Conservation (phyloP, 2,329 filamentous ascomycete species). For the Monosporascus sp. region DNA sequence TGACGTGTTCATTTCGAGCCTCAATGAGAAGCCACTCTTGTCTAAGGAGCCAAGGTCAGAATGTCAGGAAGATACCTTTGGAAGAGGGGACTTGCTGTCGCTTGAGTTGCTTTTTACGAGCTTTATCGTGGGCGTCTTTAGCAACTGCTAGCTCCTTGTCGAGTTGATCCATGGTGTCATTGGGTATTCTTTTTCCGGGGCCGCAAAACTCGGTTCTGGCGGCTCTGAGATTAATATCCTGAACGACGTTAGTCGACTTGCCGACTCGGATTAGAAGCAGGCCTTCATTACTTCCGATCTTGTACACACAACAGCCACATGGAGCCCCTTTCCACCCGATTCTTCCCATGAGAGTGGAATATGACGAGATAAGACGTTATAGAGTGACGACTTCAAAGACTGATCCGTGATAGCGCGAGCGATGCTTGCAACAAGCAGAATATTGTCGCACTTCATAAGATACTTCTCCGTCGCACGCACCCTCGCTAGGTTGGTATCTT, state of each 20-base stretch:
- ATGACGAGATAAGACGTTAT: conserved; percentile 22
- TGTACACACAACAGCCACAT: conserved; percentile 29
- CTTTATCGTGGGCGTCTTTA: conserved; percentile 13
- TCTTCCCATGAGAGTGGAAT: conserved; percentile 23
- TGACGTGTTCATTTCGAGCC: conserved; percentile 26
- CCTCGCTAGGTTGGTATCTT: conserved; percentile 30
- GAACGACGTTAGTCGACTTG: not conserved
- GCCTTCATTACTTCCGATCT: conserved; percentile 20
- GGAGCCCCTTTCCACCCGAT: conserved; percentile 17
- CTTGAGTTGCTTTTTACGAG: conserved; percentile 19
- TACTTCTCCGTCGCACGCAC: conserved; percentile 29
- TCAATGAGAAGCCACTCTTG: conserved; percentile 23
- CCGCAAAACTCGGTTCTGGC: conserved; percentile 24
- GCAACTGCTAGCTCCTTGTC: conserved; percentile 22
- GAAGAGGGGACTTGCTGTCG: conserved; percentile 8
- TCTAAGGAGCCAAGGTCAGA: conserved; percentile 9
- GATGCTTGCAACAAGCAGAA: conserved; percentile 30
- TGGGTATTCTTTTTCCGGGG: conserved; percentile 13
- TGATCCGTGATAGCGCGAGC: conserved; percentile 26
- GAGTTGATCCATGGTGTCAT: conserved; percentile 13
- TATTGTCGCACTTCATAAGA: conserved; percentile 27
- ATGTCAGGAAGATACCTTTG: not conserved
- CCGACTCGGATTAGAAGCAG: not conserved
- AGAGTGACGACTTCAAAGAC: conserved; percentile 27
- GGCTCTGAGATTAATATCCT: conserved; percentile 24